Base-by-base conservation (phyloP, 2,329 filamentous ascomycete genomes). In the Colletotrichum tropicicola region DNA sequence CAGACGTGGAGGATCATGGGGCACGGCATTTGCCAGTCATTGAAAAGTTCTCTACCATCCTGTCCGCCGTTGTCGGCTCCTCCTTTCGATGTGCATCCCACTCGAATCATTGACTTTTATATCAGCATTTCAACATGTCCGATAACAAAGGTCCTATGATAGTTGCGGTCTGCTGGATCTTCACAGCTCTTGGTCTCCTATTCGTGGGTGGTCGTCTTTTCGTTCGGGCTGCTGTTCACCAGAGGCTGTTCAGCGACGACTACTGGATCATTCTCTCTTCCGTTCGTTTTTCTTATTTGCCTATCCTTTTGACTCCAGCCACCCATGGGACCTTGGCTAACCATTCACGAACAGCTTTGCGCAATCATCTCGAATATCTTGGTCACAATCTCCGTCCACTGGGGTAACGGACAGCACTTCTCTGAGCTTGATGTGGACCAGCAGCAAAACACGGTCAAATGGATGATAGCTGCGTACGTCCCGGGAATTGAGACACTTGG, bases 401-500 rank as follows among this genome's bases (percentile, higher is more conserved):
- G 62, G 27, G 70, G 70, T 9, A 71, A 72, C 27, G 70, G 70
- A 3, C 58, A 68, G 39, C 70, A 71, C 45, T 68, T 68, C 28
- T 37, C 28, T 6, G 23, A 54, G 9, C 63, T 72, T 10, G 47
- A 54, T 5, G n/a, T 58, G 25, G 57, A 68, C 72, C 49, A 53
- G 21, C 5, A 41, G 8, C 32, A 41, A 53, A 25, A 28, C 5
- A 25, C 35, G 1, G 56, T 69, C 41, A 53, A 66, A 15, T 75
- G 69, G 68, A 74, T 70, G 3, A 70, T 69, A 44, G 64, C 68
- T 2, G 72, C 68, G 39, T 74, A 71, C 48, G 59, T 63, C n/a
- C 71, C 72, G 4, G 72, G 73, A 13, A 68, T 75, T 28, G 27
- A 71, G 32, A 68, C 72, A 5, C 70, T 74, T 41, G 69, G 68